Conservation (phyloP, 495 filamentous ascomycete genomes). For the Amorphotheca resinae region DNA sequence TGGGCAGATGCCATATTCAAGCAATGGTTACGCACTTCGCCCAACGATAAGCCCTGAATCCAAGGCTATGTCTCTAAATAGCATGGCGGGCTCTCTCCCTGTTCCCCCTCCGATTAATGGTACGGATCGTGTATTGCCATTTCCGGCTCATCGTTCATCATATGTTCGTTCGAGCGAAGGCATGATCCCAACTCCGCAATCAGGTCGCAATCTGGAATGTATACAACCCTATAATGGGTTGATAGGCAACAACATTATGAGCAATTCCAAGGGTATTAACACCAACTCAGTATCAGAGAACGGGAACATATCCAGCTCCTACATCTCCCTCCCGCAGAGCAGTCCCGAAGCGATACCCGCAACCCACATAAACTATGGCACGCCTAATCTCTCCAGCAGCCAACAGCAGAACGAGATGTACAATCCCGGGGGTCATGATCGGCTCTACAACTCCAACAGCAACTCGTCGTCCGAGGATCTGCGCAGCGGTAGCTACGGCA, state of each 20-base stretch:
- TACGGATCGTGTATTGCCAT: slow-evolving; percentile 29
- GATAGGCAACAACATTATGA: slow-evolving; percentile 3
- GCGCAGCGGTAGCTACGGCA: background rate
- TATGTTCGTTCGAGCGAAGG: slow-evolving; percentile 12
- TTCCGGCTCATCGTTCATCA: slow-evolving; percentile 22
- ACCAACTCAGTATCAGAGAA: slow-evolving; percentile 9
- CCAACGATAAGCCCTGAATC: slow-evolving; percentile 3
- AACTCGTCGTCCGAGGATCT: background rate
- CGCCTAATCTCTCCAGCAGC: background rate
- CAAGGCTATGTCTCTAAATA: background rate
- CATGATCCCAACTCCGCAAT: slow-evolving; percentile 1
- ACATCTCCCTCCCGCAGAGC: background rate
- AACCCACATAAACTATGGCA: background rate
- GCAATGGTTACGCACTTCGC: slow-evolving; percentile 21
- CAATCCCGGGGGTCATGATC: background rate
- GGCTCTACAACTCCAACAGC: background rate
- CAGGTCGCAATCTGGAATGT: background rate
- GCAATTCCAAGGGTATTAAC: slow-evolving; percentile 1
- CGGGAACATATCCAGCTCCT: background rate
- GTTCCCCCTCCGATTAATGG: slow-evolving; percentile 26
- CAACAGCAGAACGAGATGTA: background rate
- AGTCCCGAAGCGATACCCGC: background rate
- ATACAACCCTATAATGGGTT: slow-evolving; percentile 9
- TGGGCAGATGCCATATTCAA: slow-evolving; percentile 10
- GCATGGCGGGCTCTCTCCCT: slow-evolving; percentile 27